Conservation (phyloP, 768 basidiomycete species). For the Kwoniella sp. region DNA sequence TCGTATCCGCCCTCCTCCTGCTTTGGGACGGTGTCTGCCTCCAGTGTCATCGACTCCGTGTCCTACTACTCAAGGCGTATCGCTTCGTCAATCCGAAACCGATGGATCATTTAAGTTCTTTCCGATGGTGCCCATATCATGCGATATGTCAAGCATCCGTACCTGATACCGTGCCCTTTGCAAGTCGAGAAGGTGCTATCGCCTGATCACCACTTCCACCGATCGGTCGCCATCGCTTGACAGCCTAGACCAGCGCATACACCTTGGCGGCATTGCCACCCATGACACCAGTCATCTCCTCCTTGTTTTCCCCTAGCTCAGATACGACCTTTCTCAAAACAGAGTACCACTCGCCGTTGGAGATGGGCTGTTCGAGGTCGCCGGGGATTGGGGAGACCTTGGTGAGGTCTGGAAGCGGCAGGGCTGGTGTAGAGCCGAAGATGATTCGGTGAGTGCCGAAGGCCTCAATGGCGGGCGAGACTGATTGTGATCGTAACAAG, state of each 20-base stretch:
- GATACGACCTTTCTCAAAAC: conserved; percentile 31
- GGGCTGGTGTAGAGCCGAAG: conserved; percentile 44
- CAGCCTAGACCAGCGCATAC: conserved; percentile 26
- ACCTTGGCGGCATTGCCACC: conserved; percentile 37
- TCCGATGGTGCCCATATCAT: no score
- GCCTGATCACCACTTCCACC: no score
- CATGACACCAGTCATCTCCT: conserved; percentile 40
- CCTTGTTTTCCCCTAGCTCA: conserved; percentile 39
- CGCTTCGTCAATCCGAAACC: no score
- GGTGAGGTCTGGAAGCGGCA: conserved; percentile 22
- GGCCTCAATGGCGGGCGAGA: conserved; percentile 50
- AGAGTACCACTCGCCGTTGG: conserved; percentile 43
- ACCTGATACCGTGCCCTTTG: no score
- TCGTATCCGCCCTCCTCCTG: no score
- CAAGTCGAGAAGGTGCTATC: no score
- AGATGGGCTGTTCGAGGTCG: conserved; percentile 30
- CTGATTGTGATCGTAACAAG: conserved; percentile 19
- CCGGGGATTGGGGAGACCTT: conserved; percentile 10
- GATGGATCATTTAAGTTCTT: no score
- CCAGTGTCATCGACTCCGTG: no score
- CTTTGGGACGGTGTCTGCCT: no score
- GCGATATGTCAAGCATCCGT: no score
- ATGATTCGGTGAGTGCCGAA: conserved; percentile 52
- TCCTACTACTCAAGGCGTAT: no score
- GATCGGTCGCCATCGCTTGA: background rate